Evolutionary conservation across 2,329 filamentous ascomycete species (phyloP).

Genomic region (Xylaria sp.): DNA sequence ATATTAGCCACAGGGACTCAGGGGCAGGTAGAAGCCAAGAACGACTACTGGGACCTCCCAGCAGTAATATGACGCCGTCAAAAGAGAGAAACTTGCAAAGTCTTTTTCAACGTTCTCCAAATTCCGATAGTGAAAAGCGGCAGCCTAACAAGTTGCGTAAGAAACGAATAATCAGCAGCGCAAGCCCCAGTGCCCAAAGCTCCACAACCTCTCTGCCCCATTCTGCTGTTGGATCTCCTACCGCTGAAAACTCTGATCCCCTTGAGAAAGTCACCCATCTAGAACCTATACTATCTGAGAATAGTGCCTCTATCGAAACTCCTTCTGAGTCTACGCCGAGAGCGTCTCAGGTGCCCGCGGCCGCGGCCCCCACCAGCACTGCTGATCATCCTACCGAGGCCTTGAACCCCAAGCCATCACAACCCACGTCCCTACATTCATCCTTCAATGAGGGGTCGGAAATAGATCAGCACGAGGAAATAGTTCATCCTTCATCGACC

Average conservation of each 20-base stretch:
- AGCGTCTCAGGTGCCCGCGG: conserved; percentile 53
- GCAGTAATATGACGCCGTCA: conserved; percentile 58
- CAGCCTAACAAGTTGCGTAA: conserved; percentile 92
- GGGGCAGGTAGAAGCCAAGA: conserved; percentile 55
- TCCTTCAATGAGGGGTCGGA: conserved; percentile 83
- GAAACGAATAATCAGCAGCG: conserved; percentile 75
- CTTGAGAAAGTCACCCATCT: conserved; percentile 45
- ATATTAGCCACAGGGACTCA: conserved; percentile 40
- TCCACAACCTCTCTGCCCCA: conserved; percentile 76
- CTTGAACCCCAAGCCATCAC: conserved; percentile 72
- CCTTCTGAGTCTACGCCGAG: conserved; percentile 55
- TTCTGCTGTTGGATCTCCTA: conserved; percentile 54
- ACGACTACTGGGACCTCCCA: conserved; percentile 50
- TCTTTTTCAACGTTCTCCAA: conserved; percentile 74
- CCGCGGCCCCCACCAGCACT: conserved; percentile 49
- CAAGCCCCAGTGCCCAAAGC: conserved; percentile 88
- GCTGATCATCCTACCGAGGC: conserved; percentile 51
- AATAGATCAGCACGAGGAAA: conserved; percentile 72
- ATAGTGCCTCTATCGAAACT: conserved; percentile 33
- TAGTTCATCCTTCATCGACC: conserved; percentile 23
- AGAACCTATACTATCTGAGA: conserved; percentile 35
- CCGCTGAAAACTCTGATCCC: conserved; percentile 52
- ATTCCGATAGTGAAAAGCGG: conserved; percentile 66
- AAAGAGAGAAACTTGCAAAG: conserved; percentile 72
- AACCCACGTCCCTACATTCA: conserved; percentile 77